Conservation (phyloP, 768 basidiomycete genomes). For the Auricularia cornea region DNA sequence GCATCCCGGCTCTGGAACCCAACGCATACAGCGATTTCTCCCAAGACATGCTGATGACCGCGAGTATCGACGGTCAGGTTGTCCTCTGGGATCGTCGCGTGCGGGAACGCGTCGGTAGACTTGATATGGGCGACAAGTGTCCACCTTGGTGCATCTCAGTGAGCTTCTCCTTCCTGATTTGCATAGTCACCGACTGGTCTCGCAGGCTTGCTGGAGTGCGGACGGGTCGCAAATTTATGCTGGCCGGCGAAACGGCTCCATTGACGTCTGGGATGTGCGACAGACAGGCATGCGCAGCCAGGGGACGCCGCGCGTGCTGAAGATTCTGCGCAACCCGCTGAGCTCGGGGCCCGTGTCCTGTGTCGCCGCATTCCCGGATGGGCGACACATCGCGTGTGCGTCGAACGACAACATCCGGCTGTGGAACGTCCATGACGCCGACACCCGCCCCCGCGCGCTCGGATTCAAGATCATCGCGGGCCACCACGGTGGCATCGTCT, state of each 20-base stretch:
- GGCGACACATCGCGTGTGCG: conserved; percentile 84
- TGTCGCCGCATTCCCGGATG: conserved; percentile 85
- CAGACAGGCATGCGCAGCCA: conserved; percentile 57
- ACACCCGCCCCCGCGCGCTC: conserved; percentile 46
- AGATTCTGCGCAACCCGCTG: conserved; percentile 74
- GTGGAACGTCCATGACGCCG: conserved; percentile 82
- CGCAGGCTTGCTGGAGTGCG: conserved; percentile 88
- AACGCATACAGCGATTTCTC: conserved; percentile 58
- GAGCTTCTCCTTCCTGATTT: conserved; percentile 19
- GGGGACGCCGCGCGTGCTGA: conserved; percentile 65
- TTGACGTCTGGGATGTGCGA: conserved; percentile 95
- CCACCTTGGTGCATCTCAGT: conserved; percentile 97
- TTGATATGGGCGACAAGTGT: conserved; percentile 87
- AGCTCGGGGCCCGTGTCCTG: conserved; percentile 91
- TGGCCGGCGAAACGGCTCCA: conserved; percentile 80
- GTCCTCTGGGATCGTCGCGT: conserved; percentile 85
- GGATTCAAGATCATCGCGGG: conserved; percentile 95
- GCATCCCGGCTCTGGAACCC: conserved; percentile 51
- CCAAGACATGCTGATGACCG: conserved; percentile 77
- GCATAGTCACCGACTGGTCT: not conserved
- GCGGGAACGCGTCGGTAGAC: conserved; percentile 59
- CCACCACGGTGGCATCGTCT: conserved; percentile 90
- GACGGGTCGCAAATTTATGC: conserved; percentile 85
- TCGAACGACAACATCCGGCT: conserved; percentile 88
- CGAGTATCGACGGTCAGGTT: conserved; percentile 86